These are phyloP conservation scores for Komagataella pastoris DNA, from an alignment of 805 yeast species.

Conservation along the genomic window DNA sequence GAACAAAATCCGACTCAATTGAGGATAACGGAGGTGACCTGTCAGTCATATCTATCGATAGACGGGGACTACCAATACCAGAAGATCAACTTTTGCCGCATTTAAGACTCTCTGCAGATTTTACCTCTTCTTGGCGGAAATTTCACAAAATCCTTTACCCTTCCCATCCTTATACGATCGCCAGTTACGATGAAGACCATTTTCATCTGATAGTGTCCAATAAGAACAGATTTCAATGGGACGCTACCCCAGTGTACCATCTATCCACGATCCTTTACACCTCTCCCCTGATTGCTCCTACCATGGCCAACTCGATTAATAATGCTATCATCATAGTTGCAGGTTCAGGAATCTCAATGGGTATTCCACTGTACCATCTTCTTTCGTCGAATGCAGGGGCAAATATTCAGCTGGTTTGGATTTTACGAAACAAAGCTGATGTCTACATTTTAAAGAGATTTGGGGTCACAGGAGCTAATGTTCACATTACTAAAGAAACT, in stretches of 20 bases:
- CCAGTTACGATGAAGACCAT: conserved; percentile 24
- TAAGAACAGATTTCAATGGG: conserved; percentile 21
- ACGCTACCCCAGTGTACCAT: conserved; percentile 15
- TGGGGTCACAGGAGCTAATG: conserved; percentile 18
- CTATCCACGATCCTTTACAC: conserved; percentile 26
- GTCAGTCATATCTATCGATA: conserved; percentile 10
- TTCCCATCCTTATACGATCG: conserved; percentile 57
- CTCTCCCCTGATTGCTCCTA: conserved; percentile 24
- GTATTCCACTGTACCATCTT: conserved; percentile 36
- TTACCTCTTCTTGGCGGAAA: conserved; percentile 17
- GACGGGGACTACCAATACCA: conserved; percentile 11
- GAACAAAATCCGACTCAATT: conserved; percentile 8
- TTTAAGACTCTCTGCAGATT: conserved; percentile 21
- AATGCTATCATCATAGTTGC: conserved; percentile 48
- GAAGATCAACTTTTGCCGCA: not conserved
- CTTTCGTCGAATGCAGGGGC: conserved; percentile 10
- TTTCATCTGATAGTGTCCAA: conserved; percentile 29
- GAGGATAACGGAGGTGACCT: conserved; percentile 11
- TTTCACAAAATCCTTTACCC: conserved; percentile 37
- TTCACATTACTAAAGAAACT: conserved; percentile 17
- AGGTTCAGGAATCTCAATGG: conserved; percentile 63
- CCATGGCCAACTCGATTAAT: conserved; percentile 33
- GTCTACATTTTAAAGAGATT: conserved; percentile 29
- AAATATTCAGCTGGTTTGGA: conserved; percentile 37
- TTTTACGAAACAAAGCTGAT: conserved; percentile 32